Conservation (phyloP, 2,329 filamentous ascomycete species). For the Massarina eburnea region DNA sequence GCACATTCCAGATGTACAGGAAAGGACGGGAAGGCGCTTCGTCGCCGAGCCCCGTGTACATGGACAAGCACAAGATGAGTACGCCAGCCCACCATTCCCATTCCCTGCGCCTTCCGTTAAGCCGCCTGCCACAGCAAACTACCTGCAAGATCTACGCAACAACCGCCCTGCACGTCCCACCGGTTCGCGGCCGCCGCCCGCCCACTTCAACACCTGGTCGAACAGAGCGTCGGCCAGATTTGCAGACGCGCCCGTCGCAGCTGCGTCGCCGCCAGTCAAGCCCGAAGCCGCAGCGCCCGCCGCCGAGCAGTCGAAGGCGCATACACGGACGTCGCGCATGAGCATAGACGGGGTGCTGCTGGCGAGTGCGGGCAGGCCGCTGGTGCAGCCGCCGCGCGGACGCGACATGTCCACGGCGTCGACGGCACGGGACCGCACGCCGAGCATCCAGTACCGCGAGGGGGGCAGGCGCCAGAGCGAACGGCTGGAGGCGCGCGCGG, state of each 20-base stretch:
- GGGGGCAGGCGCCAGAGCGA: slow-evolving; percentile 77
- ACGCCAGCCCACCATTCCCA: slow-evolving; percentile 13
- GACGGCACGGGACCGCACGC: slow-evolving; percentile 51
- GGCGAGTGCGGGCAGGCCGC: slow-evolving; percentile 29
- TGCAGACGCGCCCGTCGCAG: slow-evolving; percentile 27
- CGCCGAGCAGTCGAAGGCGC: slow-evolving; percentile 26
- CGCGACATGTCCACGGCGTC: slow-evolving; percentile 46
- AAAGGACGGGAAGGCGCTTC: slow-evolving; percentile 40
- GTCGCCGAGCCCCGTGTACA: slow-evolving; percentile 40
- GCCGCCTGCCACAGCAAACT: slow-evolving; percentile 58
- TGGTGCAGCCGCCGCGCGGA: slow-evolving; percentile 41
- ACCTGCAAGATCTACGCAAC: slow-evolving; percentile 70
- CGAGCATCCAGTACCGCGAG: slow-evolving; percentile 68
- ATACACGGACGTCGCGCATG: slow-evolving; percentile 31
- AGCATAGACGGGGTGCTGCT: slow-evolving; percentile 31
- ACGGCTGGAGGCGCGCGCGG: slow-evolving; percentile 71
- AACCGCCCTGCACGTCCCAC: slow-evolving; percentile 69
- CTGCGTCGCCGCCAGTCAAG: slow-evolving; percentile 25
- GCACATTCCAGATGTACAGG: slow-evolving; percentile 32
- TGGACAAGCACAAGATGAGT: slow-evolving; percentile 44
- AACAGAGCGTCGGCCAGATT: slow-evolving; percentile 26
- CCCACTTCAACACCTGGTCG: slow-evolving; percentile 47
- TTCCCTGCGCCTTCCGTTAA: slow-evolving; percentile 19
- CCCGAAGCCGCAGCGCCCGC: slow-evolving; percentile 26
- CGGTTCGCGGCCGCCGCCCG: slow-evolving; percentile 67